A percentile compares a stretch with the other conserved stretches of the same genome.
phyloP scores from a whole-genome alignment of 352 stramenopile species.

The Aphanomyces cochlioides region DNA sequence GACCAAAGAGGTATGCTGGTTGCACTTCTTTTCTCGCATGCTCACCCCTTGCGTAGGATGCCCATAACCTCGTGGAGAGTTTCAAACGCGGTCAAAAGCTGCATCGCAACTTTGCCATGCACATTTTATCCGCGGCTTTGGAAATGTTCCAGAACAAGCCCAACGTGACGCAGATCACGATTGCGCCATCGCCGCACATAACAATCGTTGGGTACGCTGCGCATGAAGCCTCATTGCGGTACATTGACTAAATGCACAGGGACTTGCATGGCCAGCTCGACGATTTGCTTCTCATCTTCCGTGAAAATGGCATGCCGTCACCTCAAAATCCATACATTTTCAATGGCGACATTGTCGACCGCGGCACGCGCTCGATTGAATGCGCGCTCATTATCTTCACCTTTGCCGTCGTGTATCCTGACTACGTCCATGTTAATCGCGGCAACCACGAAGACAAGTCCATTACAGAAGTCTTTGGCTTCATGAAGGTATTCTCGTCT shows the following conservation, averaged over 20 bases:
- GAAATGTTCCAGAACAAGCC: constrained; percentile 49
- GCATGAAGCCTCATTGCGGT: not conserved
- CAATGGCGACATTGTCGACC: constrained; percentile 84
- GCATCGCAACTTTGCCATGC: constrained; percentile 63
- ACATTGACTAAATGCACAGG: constrained; percentile 24
- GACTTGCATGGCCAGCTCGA: constrained; percentile 85
- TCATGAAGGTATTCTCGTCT: constrained; percentile 50
- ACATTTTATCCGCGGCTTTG: constrained; percentile 60
- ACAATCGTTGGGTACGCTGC: constrained; percentile 54
- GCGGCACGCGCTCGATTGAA: constrained; percentile 75
- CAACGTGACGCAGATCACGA: constrained; percentile 62
- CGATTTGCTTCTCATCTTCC: constrained; percentile 77
- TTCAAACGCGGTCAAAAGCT: constrained; percentile 78
- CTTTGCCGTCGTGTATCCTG: constrained; percentile 75
- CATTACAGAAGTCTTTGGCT: constrained; percentile 82
- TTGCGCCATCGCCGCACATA: constrained; percentile 67
- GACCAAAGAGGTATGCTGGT: constrained; percentile 39
- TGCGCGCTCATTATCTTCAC: constrained; percentile 77
- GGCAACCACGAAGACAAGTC: constrained; percentile 83
- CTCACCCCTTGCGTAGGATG: constrained; percentile 36
- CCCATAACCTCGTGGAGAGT: constrained; percentile 68
- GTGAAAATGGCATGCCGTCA: constrained; percentile 75
- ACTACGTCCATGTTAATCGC: constrained; percentile 69
- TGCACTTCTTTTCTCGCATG: no score
- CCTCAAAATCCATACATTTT: constrained; percentile 81